phyloP scores from a whole-genome alignment of 768 basidiomycete species.

The Rubroboletus satanas region DNA sequence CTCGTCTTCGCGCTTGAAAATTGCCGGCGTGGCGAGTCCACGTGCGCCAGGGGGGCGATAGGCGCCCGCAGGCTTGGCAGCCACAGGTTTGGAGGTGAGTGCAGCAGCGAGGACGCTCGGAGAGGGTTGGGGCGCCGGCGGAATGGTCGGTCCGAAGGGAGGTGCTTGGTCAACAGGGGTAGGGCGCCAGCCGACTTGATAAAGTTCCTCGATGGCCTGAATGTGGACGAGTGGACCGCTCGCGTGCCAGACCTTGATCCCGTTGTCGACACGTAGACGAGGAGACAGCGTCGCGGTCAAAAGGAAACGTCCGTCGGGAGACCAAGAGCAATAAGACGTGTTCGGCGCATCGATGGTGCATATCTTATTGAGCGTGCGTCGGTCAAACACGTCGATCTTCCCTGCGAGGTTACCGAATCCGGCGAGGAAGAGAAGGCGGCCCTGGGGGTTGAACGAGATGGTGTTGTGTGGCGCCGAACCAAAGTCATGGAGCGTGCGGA shows the following conservation, averaged over 20 bases:
- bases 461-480: slow-evolving; percentile 88
- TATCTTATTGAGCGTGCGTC: slow-evolving; percentile 77
- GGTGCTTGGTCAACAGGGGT: slow-evolving; percentile 61
- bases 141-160: slow-evolving; percentile 63
- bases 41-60: slow-evolving; percentile 94
- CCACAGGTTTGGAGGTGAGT: slow-evolving; percentile 49
- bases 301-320: slow-evolving; percentile 87
- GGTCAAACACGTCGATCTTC: slow-evolving; percentile 88
- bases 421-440: slow-evolving; percentile 80
- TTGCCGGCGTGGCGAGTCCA: slow-evolving; percentile 80
- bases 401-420: slow-evolving; percentile 98
- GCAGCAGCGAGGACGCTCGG: slow-evolving; percentile 50
- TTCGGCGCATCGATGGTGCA: slow-evolving; percentile 85
- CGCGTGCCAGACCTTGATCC: slow-evolving; percentile 95
- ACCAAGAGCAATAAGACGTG: slow-evolving; percentile 94
- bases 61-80: slow-evolving; percentile 73
- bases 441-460: slow-evolving; percentile 92
- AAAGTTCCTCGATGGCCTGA: slow-evolving; percentile 81
- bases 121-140: slow-evolving; percentile 63
- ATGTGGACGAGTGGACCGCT: slow-evolving; percentile 82
- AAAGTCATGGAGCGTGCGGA: slow-evolving; percentile 85
- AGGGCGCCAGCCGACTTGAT: slow-evolving; percentile 85
- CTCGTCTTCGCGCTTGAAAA: slow-evolving; percentile 91
- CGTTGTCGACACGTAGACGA: slow-evolving; percentile 93
- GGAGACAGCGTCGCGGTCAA: slow-evolving; percentile 96